Evolutionary conservation across 2,329 filamentous ascomycete species (phyloP), one percentile per base, ranked within the genome.

Genomic region (Cladosporium cucumerinum): DNA sequence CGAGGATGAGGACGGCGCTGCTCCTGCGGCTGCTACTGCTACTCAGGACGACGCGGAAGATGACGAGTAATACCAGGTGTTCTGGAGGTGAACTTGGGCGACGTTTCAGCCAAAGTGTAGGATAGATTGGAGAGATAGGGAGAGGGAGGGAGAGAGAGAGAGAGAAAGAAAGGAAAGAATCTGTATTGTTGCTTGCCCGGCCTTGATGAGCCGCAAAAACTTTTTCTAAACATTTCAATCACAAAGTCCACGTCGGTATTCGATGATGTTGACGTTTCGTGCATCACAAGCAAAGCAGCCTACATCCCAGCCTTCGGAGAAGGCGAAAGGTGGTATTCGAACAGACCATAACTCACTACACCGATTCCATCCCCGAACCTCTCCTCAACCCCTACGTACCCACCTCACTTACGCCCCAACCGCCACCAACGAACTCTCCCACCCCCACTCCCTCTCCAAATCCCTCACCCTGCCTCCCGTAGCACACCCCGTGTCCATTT

Each of bases 401-500:
- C 26, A 23, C 18, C 23, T 23, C 12, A 2, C 21, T 23, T 16
- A 61, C 23, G 59, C 59, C 7, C 46, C 48, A 6, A 52, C 59
- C 11, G 32, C 46, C 21, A 61, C 21, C 11, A 43, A 8, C 1
- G 48, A 25, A n/a, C 23, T 52, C 6, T 52, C 46, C 73, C 73
- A 74, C 10, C 73, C 75, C 80, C 80, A 84, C 68, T 82, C 79
- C 67, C 78, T 77, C 39, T 79, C 67, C 65, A 88, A 74, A 67
- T 86, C 82, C 66, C 82, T 76, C 30, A 85, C 82, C 49, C 85
- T 80, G 70, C 86, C 85, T 66, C 85, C 83, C 14, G 87, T 89
- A 0, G 85, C 84, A 82, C 86, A 88, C 1, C 86, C 87, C 8
- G 86, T 81, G 69, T 89, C 87, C 18, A 76, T 77, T 73, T 89